phyloP scores from a whole-genome alignment of 192 early-diverging fungal species.

The Jimgerdemannia flammicorona region DNA sequence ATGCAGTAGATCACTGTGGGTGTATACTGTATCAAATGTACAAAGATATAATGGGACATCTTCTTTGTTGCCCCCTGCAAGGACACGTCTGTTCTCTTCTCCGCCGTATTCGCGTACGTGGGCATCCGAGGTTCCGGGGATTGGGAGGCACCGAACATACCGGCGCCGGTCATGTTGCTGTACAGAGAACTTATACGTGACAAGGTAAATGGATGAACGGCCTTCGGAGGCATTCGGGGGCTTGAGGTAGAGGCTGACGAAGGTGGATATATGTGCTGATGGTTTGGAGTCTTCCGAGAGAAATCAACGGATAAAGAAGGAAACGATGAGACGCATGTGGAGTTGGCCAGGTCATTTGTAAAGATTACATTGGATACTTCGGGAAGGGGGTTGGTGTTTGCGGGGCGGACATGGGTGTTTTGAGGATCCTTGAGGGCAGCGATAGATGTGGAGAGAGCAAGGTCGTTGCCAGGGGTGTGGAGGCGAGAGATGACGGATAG shows the following conservation, averaged over 20 bases:
- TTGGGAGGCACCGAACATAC: too few species aligned
- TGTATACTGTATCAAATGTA: constrained; percentile 16
- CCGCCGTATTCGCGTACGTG: background rate
- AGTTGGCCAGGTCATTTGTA: background rate
- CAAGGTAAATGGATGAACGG: too few species aligned
- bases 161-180: too few species aligned
- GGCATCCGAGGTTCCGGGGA: background rate
- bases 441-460: constrained; percentile 2
- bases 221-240: too few species aligned
- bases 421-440: background rate
- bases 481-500: constrained; percentile 14
- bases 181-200: too few species aligned
- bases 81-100: constrained; percentile 1
- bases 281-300: too few species aligned
- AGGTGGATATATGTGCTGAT: too few species aligned
- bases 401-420: background rate
- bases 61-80: constrained; percentile 1
- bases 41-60: constrained; percentile 15
- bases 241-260: too few species aligned
- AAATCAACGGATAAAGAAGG: too few species aligned
- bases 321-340: too few species aligned
- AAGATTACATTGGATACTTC: background rate
- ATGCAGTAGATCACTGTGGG: constrained; percentile 16
- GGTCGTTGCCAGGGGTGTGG: constrained; percentile 2
- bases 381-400: background rate